Base-by-base conservation (phyloP, 2,329 filamentous ascomycete species). In the Tolypocladium inflatum region DNA sequence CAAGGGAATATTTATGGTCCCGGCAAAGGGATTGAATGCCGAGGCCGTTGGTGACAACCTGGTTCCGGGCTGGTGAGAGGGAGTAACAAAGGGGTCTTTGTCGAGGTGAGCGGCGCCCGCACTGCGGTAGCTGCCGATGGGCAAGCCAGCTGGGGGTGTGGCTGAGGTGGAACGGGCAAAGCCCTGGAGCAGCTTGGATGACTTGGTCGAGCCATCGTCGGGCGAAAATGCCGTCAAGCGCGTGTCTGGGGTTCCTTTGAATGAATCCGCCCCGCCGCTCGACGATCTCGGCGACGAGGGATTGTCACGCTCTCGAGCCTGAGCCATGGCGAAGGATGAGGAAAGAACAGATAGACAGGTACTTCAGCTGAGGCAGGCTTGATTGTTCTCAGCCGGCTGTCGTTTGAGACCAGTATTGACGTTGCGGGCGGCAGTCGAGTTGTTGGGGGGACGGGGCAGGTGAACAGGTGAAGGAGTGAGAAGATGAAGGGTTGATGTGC, bases 31-130 rank as follows among this genome's bases (percentile, higher is more conserved):
- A 19, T 78, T 81, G 63, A 89, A 89, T 1, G 78, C 67, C 1
- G 80, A 82, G 1, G 86, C 85, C 8, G 81, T 86, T 1, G 87
- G 83, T 4, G 86, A 89, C 26, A 90, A 72, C 62, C 82, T 80
- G 9, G 66, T 69, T 6, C 54, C 71, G 59, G 54, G 64, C 37
- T 63, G 75, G 71, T 65, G 60, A 10, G 59, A 56, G 17, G 64
- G 67, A 2, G 77, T 79, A 39, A 81, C 66, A 60, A 86, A 86
- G 0, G 84, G 83, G 59, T 86, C 82, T 57, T 75, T 78, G 55
- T 79, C 77, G 2, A 64, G 65, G 9, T 66, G 62, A 7, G 65
- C 60, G 15, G 62, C 60, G 48, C 30, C 30, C 11, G 59, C 59
- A 21, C 64, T 59, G 45, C 64, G 62, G 58, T 70, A 68, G 48